Base-by-base conservation (phyloP, 1,284 basidiomycete species). In the Caloboletus firmus region DNA sequence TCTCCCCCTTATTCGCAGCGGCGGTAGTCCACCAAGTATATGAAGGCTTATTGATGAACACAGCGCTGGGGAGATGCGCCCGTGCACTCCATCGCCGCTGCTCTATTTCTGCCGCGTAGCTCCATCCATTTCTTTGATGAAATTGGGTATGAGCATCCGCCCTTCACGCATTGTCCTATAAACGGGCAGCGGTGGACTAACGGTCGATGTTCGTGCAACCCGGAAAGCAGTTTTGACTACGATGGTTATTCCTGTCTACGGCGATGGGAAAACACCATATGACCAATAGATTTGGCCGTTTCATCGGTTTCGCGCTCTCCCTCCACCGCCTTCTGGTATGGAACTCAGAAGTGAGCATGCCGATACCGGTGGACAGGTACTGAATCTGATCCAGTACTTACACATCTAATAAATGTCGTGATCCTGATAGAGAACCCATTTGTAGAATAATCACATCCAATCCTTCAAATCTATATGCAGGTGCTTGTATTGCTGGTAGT, bases 61-160 rank as follows among this genome's bases (percentile, higher is more conserved):
- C 57, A 85, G 79, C 78, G 89, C 49, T 91, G 90, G 91, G 92
- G 92, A 47, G 93, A 95, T 68, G 93, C 93, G 10, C 92, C 91
- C 1, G 84, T 94, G 7, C 91, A 93, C 65, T 89, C 85, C 51
- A 91, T 94, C 51, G 91, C 87, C 5, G 90, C 83, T 0, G 79
- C 87, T 0, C 67, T 93, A 18, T 91, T 93, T 66, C 79, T 84
- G 3, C 72, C 76, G 28, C 85, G 81, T 64, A 79, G 83, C 52
- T 81, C 91, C 61, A 75, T 93, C 28, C 87, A 91, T 65, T 91
- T 89, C 73, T 91, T 93, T 68, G 68, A 78, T 13, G 81, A 84
- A 36, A 74, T 68, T 39, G 68, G 70, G 12, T 87, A 85, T 63
- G 73, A 79, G 51, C 85, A 87, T 50, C 70, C 75, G 26, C 81